Evolutionary conservation across 208 protist species (phyloP).

Genomic region (Wallacemonas rigidus): DNA sequence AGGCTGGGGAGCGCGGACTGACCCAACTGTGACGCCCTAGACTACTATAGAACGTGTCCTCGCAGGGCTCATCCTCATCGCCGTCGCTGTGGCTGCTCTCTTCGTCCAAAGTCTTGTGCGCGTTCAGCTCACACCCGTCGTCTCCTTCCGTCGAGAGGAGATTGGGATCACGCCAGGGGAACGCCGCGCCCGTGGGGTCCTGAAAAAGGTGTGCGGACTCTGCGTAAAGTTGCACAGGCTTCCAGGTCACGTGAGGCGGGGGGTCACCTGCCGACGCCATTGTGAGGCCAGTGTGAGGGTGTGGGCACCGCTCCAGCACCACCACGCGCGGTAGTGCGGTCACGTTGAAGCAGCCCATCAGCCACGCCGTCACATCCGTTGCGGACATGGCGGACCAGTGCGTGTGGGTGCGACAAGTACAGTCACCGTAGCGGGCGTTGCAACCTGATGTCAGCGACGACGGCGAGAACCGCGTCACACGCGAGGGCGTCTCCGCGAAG

Average conservation of each 20-base stretch:
- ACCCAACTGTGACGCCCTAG: neutral
- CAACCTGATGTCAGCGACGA: neutral
- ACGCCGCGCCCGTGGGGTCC: constrained; percentile 35
- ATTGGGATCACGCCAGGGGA: constrained; percentile 35
- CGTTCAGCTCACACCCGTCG: constrained; percentile 16
- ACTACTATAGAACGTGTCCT: neutral
- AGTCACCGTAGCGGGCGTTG: neutral
- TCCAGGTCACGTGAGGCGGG: constrained; percentile 19
- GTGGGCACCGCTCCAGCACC: constrained; percentile 31
- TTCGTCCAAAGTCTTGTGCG: neutral
- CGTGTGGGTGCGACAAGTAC: neutral
- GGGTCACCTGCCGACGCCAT: neutral
- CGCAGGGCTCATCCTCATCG: neutral
- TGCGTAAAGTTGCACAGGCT: constrained; percentile 37
- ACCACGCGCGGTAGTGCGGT: constrained; percentile 61
- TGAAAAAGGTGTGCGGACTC: constrained; percentile 29
- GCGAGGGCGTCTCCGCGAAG: neutral
- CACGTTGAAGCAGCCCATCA: constrained; percentile 42
- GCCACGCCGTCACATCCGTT: constrained; percentile 1
- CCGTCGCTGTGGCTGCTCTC: neutral
- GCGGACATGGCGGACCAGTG: constrained; percentile 2
- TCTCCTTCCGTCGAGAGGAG: neutral
- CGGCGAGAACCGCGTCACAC: constrained; percentile 15
- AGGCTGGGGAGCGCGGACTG: neutral
- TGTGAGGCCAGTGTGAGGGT: neutral